Evolutionary conservation across 805 yeast genomes (phyloP), one percentile per base, ranked within the genome.

Genomic region (Nakazawaea sp.): DNA sequence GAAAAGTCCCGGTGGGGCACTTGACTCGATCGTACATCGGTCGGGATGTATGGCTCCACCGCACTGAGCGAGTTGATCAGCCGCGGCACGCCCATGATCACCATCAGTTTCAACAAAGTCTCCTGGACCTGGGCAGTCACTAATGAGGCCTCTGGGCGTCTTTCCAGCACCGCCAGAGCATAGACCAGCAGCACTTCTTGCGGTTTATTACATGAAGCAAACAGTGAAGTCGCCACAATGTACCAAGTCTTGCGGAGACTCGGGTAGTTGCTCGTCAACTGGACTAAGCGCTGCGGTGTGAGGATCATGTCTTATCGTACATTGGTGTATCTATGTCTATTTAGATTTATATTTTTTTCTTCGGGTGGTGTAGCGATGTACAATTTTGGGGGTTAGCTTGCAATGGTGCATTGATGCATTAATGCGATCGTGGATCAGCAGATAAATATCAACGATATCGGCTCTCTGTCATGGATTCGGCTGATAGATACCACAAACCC

Each of bases 11-110:
- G 24, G 24, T 10, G 24, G 10, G 24, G 7, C 24, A 8, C 10
- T 21, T 21, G 24, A 8, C 10, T 21, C 24, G 24, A 7, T 7
- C 7, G 10, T 8, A 8, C 24, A 7, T 21, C 10, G 10, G 10
- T 10, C 7, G 24, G 24, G 10, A 21, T 10, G 10, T 7, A 8
- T 12, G 8, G n/a, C 16, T 27, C 8, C 18, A 17, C 7, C 31
- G 17, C 12, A 13, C 68, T 64, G 49, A 89, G 59, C 1, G 94
- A 72, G 55, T 88, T 89, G 55, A 89, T 89, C 2, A 88, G 74
- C 47, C 79, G 80, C 1, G 97, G 97, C 11, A 88, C 64, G 0
- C 97, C 97, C 12, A 78, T 75, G 32, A 89, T 60, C 0, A 95
- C 95, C 0, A 82, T 70, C 3, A 86, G 68, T 51, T 88, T 89